Conservation (phyloP, 2,329 filamentous ascomycete species). For the Paraphoma chrysanthemicola region DNA sequence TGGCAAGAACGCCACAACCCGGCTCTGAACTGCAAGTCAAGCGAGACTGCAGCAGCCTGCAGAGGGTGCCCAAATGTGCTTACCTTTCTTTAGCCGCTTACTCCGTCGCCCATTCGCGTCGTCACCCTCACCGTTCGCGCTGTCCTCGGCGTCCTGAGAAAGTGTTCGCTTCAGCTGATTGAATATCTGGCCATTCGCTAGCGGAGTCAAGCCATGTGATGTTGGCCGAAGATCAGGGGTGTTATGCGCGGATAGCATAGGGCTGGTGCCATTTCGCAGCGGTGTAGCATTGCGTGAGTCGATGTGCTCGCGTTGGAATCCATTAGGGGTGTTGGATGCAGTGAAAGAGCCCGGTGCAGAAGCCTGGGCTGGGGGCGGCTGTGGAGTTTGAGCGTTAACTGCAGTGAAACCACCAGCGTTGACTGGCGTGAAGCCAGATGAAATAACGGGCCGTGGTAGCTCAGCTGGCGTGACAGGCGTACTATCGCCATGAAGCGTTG, state of each 20-base stretch:
- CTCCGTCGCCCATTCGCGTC: slow-evolving; percentile 70
- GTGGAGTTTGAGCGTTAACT: slow-evolving; percentile 61
- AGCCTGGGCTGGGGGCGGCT: slow-evolving; percentile 23
- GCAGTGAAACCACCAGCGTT: slow-evolving; percentile 70
- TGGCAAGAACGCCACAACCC: slow-evolving; percentile 24
- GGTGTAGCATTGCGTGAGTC: slow-evolving; percentile 66
- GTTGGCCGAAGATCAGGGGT: slow-evolving; percentile 70
- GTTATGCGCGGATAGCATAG: slow-evolving; percentile 68
- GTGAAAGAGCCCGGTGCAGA: slow-evolving; percentile 56
- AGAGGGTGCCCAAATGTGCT: slow-evolving; percentile 33
- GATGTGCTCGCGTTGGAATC: slow-evolving; percentile 59
- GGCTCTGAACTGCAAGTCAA: slow-evolving; percentile 27
- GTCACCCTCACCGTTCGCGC: slow-evolving; percentile 63
- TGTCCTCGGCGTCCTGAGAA: slow-evolving; percentile 60
- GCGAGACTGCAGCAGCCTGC: slow-evolving; percentile 25
- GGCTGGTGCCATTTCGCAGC: slow-evolving; percentile 67
- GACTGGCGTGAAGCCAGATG: slow-evolving; percentile 74
- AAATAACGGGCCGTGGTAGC: slow-evolving; percentile 65
- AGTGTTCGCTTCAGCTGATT: slow-evolving; percentile 79
- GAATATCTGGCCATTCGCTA: slow-evolving; percentile 58
- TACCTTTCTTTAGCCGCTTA: slow-evolving; percentile 90
- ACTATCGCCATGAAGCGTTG: slow-evolving; percentile 56
- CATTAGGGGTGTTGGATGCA: slow-evolving; percentile 61
- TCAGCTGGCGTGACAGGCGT: slow-evolving; percentile 50
- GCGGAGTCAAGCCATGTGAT: slow-evolving; percentile 51